Evolutionary conservation across 306 rosid genomes (phyloP), one percentile per base, ranked within the genome.

Genomic region (Glycine soja): DNA sequence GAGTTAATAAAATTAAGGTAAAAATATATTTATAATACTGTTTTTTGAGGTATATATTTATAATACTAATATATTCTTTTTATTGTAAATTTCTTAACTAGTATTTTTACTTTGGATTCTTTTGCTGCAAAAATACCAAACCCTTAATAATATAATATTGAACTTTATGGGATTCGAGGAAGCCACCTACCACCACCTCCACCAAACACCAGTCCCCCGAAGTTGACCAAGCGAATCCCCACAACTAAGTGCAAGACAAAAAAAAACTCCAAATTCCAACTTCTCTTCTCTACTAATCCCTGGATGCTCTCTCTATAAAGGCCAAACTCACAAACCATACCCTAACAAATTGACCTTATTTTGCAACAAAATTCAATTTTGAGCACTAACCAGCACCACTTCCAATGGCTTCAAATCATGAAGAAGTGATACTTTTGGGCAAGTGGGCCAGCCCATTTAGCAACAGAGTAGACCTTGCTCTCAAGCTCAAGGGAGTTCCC

Each of bases 391-490:
- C 46, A 40, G 5, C 30, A 5, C 43, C 43, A 42, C 10, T 2
- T 8, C 6, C 19, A 43, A 84, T 85, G 86, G 77, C 78, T 13
- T 24, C 42, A 53, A 67, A 71, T 4, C 14, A 45, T 6, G 77
- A 30, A 57, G 70, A 76, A 45, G 88, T 87, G 62, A 75, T 18
- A 76, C n/a, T 87, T 4, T 11, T 84, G 15, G 88, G 86, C 2
- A 58, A 50, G 61, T 81, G 86, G 75, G 43, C 81, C 47, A 88
- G 90, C 70, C 88, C 88, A 64, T 82, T 84, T 11, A 80, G 54
- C 73, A 58, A 80, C 52, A 79, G 88, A 38, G 77, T 76, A 5
- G 81, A 75, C 11, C 71, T 88, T 12, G 85, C 87, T 11, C 79
- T 85, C 0, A 88, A 85, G 51, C 76, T 88, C 18, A 88, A 88